phyloP scores from a whole-genome alignment of 2,329 filamentous ascomycete species.

The Talaromyces sp. region DNA sequence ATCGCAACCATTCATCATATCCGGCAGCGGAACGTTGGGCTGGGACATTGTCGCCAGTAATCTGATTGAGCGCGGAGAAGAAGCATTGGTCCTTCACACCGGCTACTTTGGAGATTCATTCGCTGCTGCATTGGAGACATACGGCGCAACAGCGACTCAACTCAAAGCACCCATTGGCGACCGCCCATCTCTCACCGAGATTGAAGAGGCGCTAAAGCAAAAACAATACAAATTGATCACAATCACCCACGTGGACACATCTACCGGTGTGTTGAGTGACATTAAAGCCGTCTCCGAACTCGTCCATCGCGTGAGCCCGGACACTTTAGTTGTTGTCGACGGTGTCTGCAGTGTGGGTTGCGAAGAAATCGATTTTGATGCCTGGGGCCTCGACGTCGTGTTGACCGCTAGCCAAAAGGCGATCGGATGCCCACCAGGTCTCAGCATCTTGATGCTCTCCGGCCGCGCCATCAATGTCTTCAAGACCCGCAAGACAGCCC shows the following conservation, averaged over 20 bases:
- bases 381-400: conserved; percentile 88
- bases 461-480: conserved; percentile 79
- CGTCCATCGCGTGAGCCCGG: conserved; percentile 80
- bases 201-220: conserved; percentile 82
- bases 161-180: conserved; percentile 85
- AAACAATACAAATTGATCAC: conserved; percentile 94
- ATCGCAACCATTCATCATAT: conserved; percentile 88
- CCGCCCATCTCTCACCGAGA: conserved; percentile 77
- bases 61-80: conserved; percentile 81
- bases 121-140: conserved; percentile 84
- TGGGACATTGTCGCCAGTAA: conserved; percentile 98
- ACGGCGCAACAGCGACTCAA: conserved; percentile 86
- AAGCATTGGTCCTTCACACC: conserved; percentile 88
- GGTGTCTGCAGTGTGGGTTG: conserved; percentile 95
- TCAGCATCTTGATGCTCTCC: conserved; percentile 93
- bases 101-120: conserved; percentile 98
- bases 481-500: conserved; percentile 74
- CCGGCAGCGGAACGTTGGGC: conserved; percentile 89
- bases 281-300: conserved; percentile 78
- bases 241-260: conserved; percentile 95
- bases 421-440: conserved; percentile 88
- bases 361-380: conserved; percentile 94
- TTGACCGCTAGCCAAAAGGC: conserved; percentile 95
- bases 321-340: conserved; percentile 88
- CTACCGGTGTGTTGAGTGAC: conserved; percentile 91